Evolutionary conservation across 2,329 filamentous ascomycete species (phyloP).

Genomic region (Tympanopsis confertula): DNA sequence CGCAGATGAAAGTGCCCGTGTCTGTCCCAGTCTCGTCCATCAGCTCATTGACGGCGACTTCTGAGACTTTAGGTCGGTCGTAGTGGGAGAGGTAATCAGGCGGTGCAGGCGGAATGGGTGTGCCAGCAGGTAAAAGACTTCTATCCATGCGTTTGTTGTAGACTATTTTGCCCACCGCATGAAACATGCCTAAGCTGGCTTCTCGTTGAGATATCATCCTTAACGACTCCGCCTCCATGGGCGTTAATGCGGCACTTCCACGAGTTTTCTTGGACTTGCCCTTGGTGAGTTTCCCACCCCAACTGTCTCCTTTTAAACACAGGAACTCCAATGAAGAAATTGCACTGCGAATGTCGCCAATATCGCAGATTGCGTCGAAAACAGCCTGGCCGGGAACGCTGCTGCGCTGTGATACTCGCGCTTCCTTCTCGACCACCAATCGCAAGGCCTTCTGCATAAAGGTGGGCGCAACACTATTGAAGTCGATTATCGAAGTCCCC

Average conservation of each 20-base stretch:
- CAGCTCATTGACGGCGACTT: slow-evolving; percentile 63
- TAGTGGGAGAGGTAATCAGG: slow-evolving; percentile 45
- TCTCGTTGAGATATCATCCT: slow-evolving; percentile 77
- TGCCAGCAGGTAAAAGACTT: slow-evolving; percentile 24
- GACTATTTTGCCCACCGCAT: slow-evolving; percentile 88
- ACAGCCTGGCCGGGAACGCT: slow-evolving; percentile 69
- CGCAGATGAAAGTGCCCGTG: slow-evolving; percentile 76
- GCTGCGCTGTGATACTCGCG: slow-evolving; percentile 62
- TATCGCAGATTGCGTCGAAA: slow-evolving; percentile 68
- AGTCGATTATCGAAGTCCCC: slow-evolving; percentile 70
- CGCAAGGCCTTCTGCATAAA: slow-evolving; percentile 77
- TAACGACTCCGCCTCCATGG: slow-evolving; percentile 68
- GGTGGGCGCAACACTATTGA: slow-evolving; percentile 83
- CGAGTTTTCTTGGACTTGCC: slow-evolving; percentile 51
- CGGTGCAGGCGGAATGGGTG: slow-evolving; percentile 26
- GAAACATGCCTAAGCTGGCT: slow-evolving; percentile 84
- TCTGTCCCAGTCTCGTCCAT: slow-evolving; percentile 91
- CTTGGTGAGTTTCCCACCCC: slow-evolving; percentile 65
- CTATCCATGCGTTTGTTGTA: slow-evolving; percentile 78
- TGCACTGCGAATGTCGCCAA: slow-evolving; percentile 87
- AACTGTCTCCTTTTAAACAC: slow-evolving; percentile 71
- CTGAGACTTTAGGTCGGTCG: slow-evolving; percentile 47
- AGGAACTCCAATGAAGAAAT: slow-evolving; percentile 86
- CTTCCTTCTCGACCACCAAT: slow-evolving; percentile 73
- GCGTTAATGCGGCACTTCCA: slow-evolving; percentile 49